phyloP scores from a whole-genome alignment of 306 rosid species.

The Castanospermum australe region DNA sequence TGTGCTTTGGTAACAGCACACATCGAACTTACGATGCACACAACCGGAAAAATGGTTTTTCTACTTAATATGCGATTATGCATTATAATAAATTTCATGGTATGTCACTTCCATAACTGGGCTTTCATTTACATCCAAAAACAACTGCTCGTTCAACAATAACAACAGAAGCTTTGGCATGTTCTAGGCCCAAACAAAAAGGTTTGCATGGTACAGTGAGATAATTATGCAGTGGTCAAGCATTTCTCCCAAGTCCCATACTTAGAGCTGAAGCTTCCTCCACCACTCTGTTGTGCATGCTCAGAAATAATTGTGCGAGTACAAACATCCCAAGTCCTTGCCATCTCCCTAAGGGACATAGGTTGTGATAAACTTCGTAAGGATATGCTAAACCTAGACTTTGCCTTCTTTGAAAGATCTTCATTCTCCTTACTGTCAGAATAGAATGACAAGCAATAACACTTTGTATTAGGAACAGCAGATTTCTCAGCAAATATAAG shows the following conservation, averaged over 20 bases:
- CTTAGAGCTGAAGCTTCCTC: constrained; percentile 92
- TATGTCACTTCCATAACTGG: background rate
- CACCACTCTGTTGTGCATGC: constrained; percentile 84
- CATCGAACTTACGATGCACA: background rate
- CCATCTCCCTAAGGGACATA: constrained; percentile 77
- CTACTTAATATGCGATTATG: background rate
- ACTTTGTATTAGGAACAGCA: constrained; percentile 16
- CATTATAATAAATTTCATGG: background rate
- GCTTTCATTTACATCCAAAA: background rate
- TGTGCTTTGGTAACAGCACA: background rate
- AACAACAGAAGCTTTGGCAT: background rate
- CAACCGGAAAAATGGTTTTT: background rate
- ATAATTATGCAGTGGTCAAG: constrained; percentile 47
- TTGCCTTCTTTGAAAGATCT: constrained; percentile 83
- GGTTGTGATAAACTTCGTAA: constrained; percentile 79
- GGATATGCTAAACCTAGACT: constrained; percentile 73
- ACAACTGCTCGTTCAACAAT: background rate
- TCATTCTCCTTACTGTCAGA: constrained; percentile 66
- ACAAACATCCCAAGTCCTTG: constrained; percentile 81
- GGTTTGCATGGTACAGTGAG: constrained; percentile 1
- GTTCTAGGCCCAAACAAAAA: background rate
- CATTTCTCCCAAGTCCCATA: constrained; percentile 85
- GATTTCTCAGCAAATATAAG: background rate
- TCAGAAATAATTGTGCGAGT: constrained; percentile 74
- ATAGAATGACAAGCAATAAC: background rate